These are phyloP conservation scores for Fusarium dimerum DNA, from an alignment of 2,329 filamentous ascomycete species.

Conservation along the genomic window DNA sequence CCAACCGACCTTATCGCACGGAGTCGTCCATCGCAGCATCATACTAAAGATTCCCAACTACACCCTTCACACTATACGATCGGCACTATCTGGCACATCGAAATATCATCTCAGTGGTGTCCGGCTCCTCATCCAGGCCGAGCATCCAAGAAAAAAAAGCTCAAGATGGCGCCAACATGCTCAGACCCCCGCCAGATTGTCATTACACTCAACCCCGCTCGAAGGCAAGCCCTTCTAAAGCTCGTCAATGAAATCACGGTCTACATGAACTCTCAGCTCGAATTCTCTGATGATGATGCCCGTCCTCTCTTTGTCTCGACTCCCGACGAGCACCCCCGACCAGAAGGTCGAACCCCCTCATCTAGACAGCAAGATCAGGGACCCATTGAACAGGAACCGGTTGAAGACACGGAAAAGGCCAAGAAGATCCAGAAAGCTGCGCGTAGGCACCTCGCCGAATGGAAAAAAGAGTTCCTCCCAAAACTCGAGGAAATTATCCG, in stretches of 20 bases:
- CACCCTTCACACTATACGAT: too few species aligned
- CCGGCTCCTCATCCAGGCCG: not conserved
- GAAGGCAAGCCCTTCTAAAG: slow-evolving; percentile 51
- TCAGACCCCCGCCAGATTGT: slow-evolving; percentile 57
- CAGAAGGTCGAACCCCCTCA: not conserved
- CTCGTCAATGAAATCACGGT: slow-evolving; percentile 53
- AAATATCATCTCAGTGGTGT: not conserved
- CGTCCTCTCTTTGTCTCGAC: slow-evolving; percentile 30
- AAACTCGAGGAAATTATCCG: slow-evolving; percentile 69
- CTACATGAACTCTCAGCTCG: slow-evolving; percentile 55
- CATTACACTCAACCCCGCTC: slow-evolving; percentile 54
- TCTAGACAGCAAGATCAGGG: slow-evolving; percentile 12
- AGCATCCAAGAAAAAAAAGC: not conserved
- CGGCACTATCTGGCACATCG: not conserved
- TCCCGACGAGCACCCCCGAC: slow-evolving; percentile 10
- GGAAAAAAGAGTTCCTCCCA: slow-evolving; percentile 70
- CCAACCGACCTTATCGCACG: slow-evolving; percentile 1
- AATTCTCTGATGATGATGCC: slow-evolving; percentile 37
- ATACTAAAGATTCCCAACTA: not conserved
- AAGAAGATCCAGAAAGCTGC: slow-evolving; percentile 51
- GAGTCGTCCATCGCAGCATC: slow-evolving; percentile 7
- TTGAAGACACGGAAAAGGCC: slow-evolving; percentile 27
- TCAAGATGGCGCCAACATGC: slow-evolving; percentile 54
- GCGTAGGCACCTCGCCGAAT: slow-evolving; percentile 72
- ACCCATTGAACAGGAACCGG: slow-evolving; percentile 13